Base-by-base conservation (phyloP, 306 rosid species). In the Cyamopsis tetragonoloba region DNA sequence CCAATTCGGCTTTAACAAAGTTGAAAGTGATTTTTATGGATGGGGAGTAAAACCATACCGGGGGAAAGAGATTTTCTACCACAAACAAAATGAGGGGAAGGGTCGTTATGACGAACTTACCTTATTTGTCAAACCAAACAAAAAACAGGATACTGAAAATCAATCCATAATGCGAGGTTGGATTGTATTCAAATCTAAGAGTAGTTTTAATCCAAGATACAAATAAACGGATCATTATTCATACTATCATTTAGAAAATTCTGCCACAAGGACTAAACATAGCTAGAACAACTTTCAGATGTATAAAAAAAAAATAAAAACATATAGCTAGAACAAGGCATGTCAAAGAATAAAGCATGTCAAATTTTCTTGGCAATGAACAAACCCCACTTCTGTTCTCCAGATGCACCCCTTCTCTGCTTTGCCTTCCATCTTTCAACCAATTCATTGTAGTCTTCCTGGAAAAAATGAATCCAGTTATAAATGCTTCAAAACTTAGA, bases 301-400 rank as follows among this genome's bases (percentile, higher is more conserved):
- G n/a, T n/a, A n/a, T n/a, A n/a, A n/a, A n/a, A n/a, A n/a, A n/a
- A n/a, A n/a, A n/a, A n/a, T n/a, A n/a, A n/a, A n/a, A n/a, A n/a
- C n/a, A n/a, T 15, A 32, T 15, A 56, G 14, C n/a, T 55, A 55
- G 46, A 30, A 31, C 58, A 39, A 47, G 17, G 38, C 42, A 44
- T 34, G 35, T 12, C 18, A 59, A 11, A 37, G 31, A 60, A 28
- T 37, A 63, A 27, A 31, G 24, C 23, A 57, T 62, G 42, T 82
- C 85, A 87, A 1, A 68, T 80, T 76, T 89, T 92, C 77, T 63
- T 83, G 61, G 97, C 98, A 68, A 88, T 39, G 79, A 93, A 87
- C 69, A 78, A 70, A 6, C 89, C 89, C 93, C 93, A 87, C 73
- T 61, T 67, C 68, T 87, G 93, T 80, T 87, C 93, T 19, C 86